Evolutionary conservation across 306 rosid genomes (phyloP), one percentile per base, ranked within the genome.

Genomic region (Acmispon strigosus): DNA sequence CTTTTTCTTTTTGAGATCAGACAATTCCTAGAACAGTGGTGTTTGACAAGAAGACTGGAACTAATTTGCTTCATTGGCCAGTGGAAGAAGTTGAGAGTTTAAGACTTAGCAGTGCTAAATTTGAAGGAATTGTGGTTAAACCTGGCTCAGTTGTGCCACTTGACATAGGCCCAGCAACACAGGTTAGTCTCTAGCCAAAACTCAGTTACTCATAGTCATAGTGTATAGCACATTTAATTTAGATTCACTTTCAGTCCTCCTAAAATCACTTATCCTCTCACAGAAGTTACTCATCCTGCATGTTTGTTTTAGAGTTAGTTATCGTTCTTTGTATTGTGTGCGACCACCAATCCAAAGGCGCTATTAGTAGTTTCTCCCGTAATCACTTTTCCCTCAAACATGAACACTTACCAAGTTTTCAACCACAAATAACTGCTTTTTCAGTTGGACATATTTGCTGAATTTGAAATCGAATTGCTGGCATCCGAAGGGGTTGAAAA

Each of bases 1-100:
- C 17, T n/a, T 39, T 10, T 43, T 1, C 4, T 6, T 56, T 48
- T 29, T 16, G 13, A 24, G 20, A 69, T 71, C 76, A 92, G 98
- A 84, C 90, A 0, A 73, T 92, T 80, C 98, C 98, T 16, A 89
- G 98, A 67, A 73, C 76, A 3, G 96, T 92, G 19, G n/a, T 88
- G 75, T 86, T 79, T 27, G 98, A 92, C 76, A 73, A 70, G 18
- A 79, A 86, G 78, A 92, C 92, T 0, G 86, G 88, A 45, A 57
- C 84, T 48, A 83, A 86, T 77, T 14, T 92, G 66, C 57, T 87
- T 65, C 90, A 84, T 51, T 89, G 98, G 98, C 98, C 98, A 2
- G 90, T 92, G 32, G 88, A 92, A 57, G 98, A 92, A 78, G 59
- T 92, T 14, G 96, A 92, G 80, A 84, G 74, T 61, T 78, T 92